phyloP scores from a whole-genome alignment of 2,329 filamentous ascomycete species.

The Thermothelomyces thermophilus region DNA sequence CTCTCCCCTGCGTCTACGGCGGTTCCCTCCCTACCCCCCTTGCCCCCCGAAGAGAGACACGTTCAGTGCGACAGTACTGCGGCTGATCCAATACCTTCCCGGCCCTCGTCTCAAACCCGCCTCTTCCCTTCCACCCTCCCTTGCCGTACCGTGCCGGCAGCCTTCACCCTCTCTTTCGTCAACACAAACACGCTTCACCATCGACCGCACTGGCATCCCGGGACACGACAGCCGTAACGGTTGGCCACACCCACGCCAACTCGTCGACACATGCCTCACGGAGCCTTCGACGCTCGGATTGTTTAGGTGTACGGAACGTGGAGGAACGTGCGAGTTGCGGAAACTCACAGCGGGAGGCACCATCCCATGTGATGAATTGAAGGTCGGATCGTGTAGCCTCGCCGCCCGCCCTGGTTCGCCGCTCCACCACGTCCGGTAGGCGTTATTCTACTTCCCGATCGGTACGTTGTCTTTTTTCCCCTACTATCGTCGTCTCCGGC shows the following conservation, averaged over 20 bases:
- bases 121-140: conserved; percentile 18
- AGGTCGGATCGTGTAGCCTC: conserved; percentile 36
- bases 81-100: conserved; percentile 21
- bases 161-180: conserved; percentile 5
- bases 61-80: conserved; percentile 21
- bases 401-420: conserved; percentile 34
- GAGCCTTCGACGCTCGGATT: conserved; percentile 17
- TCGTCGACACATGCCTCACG: conserved; percentile 16
- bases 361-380: conserved; percentile 39
- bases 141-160: conserved; percentile 11
- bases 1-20: conserved; percentile 26
- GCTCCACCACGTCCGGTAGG: conserved; percentile 29
- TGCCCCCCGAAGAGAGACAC: conserved; percentile 14
- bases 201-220: conserved; percentile 10
- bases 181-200: conserved; percentile 4
- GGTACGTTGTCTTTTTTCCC: conserved; percentile 32
- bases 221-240: conserved; percentile 14
- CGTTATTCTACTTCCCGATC: conserved; percentile 30
- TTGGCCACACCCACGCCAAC: background rate
- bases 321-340: conserved; percentile 28
- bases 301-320: conserved; percentile 25
- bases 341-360: conserved; percentile 32
- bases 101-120: conserved; percentile 23
- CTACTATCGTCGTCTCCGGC: conserved; percentile 10
- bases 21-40: conserved; percentile 20